Evolutionary conservation across 176 grass and related monocot genomes (phyloP).

Genomic region (Oryza glumipatula): DNA sequence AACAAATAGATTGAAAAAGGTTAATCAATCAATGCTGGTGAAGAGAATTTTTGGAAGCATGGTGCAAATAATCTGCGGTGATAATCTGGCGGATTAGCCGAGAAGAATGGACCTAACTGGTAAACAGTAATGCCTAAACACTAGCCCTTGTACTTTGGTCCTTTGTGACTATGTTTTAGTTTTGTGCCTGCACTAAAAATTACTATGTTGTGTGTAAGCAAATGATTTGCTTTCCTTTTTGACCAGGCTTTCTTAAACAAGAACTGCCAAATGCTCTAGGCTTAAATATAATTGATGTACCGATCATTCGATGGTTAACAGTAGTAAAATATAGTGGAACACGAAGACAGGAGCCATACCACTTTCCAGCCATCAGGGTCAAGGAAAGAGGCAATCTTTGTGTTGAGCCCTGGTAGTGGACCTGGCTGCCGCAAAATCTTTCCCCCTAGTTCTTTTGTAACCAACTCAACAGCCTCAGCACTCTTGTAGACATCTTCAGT

Average conservation of each 20-base stretch:
- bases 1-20: no score
- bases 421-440: conserved; percentile 88
- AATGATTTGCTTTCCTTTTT: not conserved
- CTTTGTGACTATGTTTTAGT: not conserved
- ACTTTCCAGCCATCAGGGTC: conserved; percentile 99
- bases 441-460: conserved; percentile 81
- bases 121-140: not conserved
- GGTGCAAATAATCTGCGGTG: no score
- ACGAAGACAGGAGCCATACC: conserved; percentile 53
- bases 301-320: conserved; percentile 11
- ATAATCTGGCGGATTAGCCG: no score
- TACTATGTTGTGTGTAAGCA: not conserved
- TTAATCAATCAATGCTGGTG: no score
- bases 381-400: conserved; percentile 91
- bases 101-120: not conserved
- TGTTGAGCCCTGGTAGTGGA: conserved; percentile 82
- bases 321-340: not conserved
- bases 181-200: not conserved
- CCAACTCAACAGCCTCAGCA: conserved; percentile 67
- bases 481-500: conserved; percentile 98
- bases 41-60: no score
- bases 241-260: not conserved
- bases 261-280: not conserved
- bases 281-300: not conserved
- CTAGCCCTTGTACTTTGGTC: not conserved